Evolutionary conservation across 768 basidiomycete genomes (phyloP), one percentile per base, ranked within the genome.

Genomic region (Baorangia bicolor): DNA sequence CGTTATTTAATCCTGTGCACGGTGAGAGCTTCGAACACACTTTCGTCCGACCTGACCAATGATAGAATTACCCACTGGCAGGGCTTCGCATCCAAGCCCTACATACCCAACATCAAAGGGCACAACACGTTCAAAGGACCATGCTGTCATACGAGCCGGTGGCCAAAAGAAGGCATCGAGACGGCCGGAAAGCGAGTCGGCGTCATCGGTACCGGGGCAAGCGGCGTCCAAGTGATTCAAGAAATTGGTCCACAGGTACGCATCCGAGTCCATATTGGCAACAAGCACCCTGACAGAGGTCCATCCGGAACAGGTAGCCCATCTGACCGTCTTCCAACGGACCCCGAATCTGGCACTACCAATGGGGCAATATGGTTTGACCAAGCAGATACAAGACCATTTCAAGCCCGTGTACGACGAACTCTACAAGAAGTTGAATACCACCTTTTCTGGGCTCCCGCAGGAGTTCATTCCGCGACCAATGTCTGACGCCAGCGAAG

Each of bases 241-340:
- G 61, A 55, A 25, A 37, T 62, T 14, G 61, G 61, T n/a, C 47
- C 46, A 30, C 46, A 58, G 20, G n/a, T n/a, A n/a, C n/a, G n/a
- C n/a, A n/a, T n/a, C n/a, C n/a, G n/a, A n/a, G n/a, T n/a, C n/a
- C n/a, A n/a, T n/a, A n/a, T n/a, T n/a, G n/a, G n/a, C n/a, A n/a
- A n/a, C n/a, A n/a, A n/a, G n/a, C n/a, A n/a, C n/a, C n/a, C n/a
- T n/a, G n/a, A n/a, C n/a, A n/a, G n/a, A n/a, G n/a, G n/a, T n/a
- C n/a, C n/a, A n/a, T n/a, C n/a, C n/a, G n/a, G n/a, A n/a, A n/a
- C n/a, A n/a, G n/a, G 56, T 63, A 6, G 42, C 28, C 0, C 53
- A 63, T 23, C 14, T 58, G 38, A 63, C 56, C 21, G 53, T 62
- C 3, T 63, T 62, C 35, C 56, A 63, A 31, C 60, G 56, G 9